Conservation (phyloP, 768 basidiomycete species). For the Dioszegia hungarica region DNA sequence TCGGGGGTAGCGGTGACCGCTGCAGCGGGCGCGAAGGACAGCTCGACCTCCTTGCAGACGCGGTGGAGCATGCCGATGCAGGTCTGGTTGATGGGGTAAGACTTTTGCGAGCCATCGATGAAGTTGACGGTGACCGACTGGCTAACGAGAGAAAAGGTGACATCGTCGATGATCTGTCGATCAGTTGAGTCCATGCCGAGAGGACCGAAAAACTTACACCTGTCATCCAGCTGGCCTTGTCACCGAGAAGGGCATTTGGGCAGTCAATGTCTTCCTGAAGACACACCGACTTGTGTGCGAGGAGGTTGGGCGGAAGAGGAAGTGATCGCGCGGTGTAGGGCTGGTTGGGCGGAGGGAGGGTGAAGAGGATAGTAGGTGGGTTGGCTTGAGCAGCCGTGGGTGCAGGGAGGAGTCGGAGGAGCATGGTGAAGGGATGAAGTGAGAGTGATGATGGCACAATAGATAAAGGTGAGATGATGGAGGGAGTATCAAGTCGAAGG, state of each 20-base stretch:
- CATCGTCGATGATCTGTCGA: slow-evolving; percentile 44
- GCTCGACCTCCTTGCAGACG: slow-evolving; percentile 41
- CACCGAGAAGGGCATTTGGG: slow-evolving; percentile 45
- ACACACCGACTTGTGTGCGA: slow-evolving; percentile 41
- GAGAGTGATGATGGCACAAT: background rate
- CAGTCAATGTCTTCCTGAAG: slow-evolving; percentile 45
- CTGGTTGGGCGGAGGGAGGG: slow-evolving; percentile 42
- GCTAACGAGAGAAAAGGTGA: slow-evolving; percentile 45
- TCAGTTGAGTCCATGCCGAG: background rate
- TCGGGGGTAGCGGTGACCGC: slow-evolving; percentile 13
- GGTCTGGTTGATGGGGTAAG: slow-evolving; percentile 23
- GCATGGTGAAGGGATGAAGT: slow-evolving; percentile 27
- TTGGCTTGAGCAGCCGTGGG: slow-evolving; percentile 34
- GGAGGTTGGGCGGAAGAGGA: slow-evolving; percentile 46
- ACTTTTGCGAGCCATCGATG: slow-evolving; percentile 35
- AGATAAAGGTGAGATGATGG: background rate
- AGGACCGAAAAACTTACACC: slow-evolving; percentile 25
- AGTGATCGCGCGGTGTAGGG: slow-evolving; percentile 44
- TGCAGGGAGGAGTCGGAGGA: slow-evolving; percentile 47
- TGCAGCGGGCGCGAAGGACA: slow-evolving; percentile 39
- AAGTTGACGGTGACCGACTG: slow-evolving; percentile 34
- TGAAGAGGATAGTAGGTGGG: slow-evolving; percentile 51
- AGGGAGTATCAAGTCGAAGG: background rate
- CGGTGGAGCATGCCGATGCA: slow-evolving; percentile 27
- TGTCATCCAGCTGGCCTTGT: slow-evolving; percentile 48